A percentile compares a stretch with the other conserved stretches of the same genome.
These are phyloP conservation scores for Oryza glumipatula DNA, from an alignment of 176 grass and related monocot species.

Conservation along the genomic window DNA sequence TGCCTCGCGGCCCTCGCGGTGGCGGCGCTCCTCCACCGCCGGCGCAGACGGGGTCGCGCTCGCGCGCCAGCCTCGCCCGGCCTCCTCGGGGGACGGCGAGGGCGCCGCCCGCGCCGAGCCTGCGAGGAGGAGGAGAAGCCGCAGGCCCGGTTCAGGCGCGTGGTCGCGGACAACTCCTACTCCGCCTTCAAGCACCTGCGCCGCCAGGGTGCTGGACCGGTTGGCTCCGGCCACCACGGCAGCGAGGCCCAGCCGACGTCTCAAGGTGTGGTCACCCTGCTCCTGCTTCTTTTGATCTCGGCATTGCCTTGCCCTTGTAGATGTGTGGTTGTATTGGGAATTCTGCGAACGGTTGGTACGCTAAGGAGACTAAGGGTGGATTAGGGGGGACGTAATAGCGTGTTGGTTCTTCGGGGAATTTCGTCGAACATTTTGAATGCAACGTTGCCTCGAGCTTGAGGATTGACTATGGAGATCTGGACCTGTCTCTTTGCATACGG, in stretches of 20 bases:
- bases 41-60: conserved; percentile 5
- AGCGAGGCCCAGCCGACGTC: neutral
- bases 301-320: neutral
- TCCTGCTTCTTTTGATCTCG: neutral
- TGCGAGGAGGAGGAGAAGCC: conserved; percentile 71
- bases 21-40: conserved; percentile 49
- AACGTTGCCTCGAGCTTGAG: neutral
- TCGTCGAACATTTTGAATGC: neutral
- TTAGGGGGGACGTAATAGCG: neutral
- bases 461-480: neutral
- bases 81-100: conserved; percentile 11
- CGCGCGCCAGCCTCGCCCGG: conserved; percentile 18
- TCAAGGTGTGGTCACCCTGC: conserved; percentile 11
- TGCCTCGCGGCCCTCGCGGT: conserved; percentile 46
- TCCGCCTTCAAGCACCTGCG: conserved; percentile 81
- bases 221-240: conserved; percentile 24
- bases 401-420: conserved; percentile 26
- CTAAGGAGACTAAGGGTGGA: neutral
- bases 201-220: conserved; percentile 22
- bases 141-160: conserved; percentile 77
- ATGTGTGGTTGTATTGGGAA: neutral
- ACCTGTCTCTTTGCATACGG: neutral
- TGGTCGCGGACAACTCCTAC: conserved; percentile 83
- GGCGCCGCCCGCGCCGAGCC: conserved; percentile 46
- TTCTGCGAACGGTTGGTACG: neutral